Evolutionary conservation across 2,329 filamentous ascomycete species (phyloP), one percentile per base, ranked within the genome.

Genomic region (Sporothrix variecibatus): DNA sequence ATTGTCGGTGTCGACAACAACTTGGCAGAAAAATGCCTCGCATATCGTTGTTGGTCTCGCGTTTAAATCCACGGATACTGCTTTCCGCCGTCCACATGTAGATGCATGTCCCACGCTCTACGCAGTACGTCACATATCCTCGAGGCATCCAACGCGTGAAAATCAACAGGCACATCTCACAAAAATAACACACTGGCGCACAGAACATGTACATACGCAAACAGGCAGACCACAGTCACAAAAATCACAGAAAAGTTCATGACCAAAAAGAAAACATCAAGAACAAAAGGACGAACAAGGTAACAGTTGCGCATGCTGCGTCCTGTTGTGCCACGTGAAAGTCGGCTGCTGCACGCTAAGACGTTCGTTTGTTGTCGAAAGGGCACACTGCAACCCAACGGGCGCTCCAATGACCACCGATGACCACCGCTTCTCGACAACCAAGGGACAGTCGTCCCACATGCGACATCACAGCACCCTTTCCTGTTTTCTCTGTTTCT

Each of bases 281-380:
- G 34, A 11, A 26, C 20, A 43, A 12, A 46, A 38, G 38, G 5
- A 40, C 8, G 49, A 70, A n/a, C 11, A 28, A 40, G 67, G 20
- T 40, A 34, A 40, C 31, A 12, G 20, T 40, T 70, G 8, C 49
- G 20, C 17, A 4, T n/a, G 38, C 49, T 56, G 46, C 46, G n/a
- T 70, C 49, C 49, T 62, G 69, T 62, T 26, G 53, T 71, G 15
- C 51, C 69, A 62, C 69, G 69, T 60, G 69, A 71, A 71, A 58
- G 69, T 43, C 68, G 12, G 38, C 69, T 28, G 51, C 69, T 71
- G 69, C 69, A 62, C 31, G 69, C 15, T 31, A 28, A 28, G 40
- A n/a, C 60, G 67, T 7, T 15, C 34, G 68, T 71, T 60, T 60
- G 69, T 40, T 46, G 46, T 56, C 67, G 31, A 49, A 15, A 15